Percentiles rank a stretch among this genome's conserved stretches.
These are phyloP conservation scores for Parascedosporium putredinis DNA, from an alignment of 2,329 filamentous ascomycete genomes.

Conservation along the genomic window DNA sequence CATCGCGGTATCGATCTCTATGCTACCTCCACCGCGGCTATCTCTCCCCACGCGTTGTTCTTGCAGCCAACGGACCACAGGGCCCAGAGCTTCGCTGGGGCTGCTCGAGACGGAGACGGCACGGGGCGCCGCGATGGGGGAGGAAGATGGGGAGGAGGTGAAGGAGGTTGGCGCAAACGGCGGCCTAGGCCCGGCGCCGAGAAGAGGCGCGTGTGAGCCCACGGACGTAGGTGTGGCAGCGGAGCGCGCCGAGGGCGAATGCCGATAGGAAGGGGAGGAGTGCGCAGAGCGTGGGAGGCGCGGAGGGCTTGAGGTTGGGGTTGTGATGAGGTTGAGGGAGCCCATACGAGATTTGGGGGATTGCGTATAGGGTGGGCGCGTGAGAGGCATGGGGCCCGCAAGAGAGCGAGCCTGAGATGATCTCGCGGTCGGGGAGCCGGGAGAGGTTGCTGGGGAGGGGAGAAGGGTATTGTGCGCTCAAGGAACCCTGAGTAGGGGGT, in stretches of 20 bases:
- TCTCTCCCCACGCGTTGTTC: background rate
- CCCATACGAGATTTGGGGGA: conserved; percentile 11
- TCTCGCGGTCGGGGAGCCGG: background rate
- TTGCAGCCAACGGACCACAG: background rate
- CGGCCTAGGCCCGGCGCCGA: conserved; percentile 17
- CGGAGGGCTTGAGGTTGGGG: background rate
- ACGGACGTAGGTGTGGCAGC: conserved; percentile 20
- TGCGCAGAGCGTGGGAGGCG: background rate
- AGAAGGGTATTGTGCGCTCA: background rate
- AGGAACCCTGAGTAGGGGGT: background rate
- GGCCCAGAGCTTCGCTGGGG: background rate
- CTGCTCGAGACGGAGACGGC: background rate
- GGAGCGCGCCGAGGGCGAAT: background rate
- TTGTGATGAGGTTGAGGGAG: background rate
- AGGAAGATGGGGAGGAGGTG: background rate
- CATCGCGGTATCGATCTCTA: background rate
- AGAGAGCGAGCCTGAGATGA: background rate
- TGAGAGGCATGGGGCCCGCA: conserved; percentile 9
- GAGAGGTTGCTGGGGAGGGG: background rate
- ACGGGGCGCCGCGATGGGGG: background rate
- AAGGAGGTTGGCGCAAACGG: too few relatives aligned
- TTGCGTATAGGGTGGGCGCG: conserved; percentile 12
- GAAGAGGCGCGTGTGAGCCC: conserved; percentile 24
- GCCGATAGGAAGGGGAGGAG: background rate
- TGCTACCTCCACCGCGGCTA: background rate